Base-by-base conservation (phyloP, 208 protist species). In the Polymyxa betae region DNA sequence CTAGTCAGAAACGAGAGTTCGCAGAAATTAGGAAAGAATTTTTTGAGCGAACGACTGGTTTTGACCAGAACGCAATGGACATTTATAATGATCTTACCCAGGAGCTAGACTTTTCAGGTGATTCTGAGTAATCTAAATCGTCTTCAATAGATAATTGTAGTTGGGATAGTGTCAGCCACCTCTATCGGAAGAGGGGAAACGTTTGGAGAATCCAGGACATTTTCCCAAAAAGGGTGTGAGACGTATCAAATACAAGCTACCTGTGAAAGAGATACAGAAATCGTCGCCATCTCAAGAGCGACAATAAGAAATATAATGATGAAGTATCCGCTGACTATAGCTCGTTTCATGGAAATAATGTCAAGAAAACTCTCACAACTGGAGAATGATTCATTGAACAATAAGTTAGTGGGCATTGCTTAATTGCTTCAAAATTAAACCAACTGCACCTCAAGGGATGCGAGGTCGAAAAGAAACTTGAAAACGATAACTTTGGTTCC, bases 181-280 rank as follows among this genome's bases (percentile, higher is more conserved):
- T 82, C 72, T 35, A 35, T 82, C n/a, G 72, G 72, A n/a, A 5
- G 72, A 5, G 72, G 72, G 16, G 72, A 82, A 35, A 82, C 72
- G 40, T 82, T 82, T 35, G 72, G 72, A 12, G 72, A 82, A 82
- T 82, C 72, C 16, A 35, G 72, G 40, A 82, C 72, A 5, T 82
- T 82, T n/a, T 35, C 72, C 40, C 5, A 5, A n/a, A 43, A 5
- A 5, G n/a, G n/a, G 10, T 45, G 16, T 5, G 16, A 5, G 16
- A 82, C 5, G 35, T n/a, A 82, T 35, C 72, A 35, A 45, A 5
- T 82, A 16, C 72, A 43, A 5, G 72, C 72, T 5, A 43, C 35
- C 40, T 82, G 72, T 35, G 72, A 82, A 43, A 5, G 72, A n/a
- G 72, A 82, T 35, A 82, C 72, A 12, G 72, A 82, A 43, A 5